Conservation (phyloP, 73 alveolate species). For the Tetrahymena malaccensis region DNA sequence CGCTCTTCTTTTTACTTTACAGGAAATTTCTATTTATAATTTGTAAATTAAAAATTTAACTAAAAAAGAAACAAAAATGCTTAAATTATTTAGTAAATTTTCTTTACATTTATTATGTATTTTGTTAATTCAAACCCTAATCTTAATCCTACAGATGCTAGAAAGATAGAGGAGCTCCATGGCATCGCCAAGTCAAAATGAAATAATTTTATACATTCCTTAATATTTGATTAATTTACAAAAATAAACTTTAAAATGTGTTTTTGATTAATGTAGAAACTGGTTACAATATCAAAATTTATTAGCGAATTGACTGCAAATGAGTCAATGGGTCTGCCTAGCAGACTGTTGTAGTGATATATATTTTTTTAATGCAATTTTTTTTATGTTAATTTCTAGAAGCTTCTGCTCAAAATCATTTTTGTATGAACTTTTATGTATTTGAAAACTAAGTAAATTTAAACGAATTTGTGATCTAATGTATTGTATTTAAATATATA, state of each 20-base stretch:
- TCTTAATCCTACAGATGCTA: not conserved
- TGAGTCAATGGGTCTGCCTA: not conserved
- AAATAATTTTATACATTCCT: not conserved
- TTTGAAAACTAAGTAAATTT: too few species aligned
- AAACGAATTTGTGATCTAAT: too few species aligned
- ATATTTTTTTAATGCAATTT: not conserved
- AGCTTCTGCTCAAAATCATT: not conserved
- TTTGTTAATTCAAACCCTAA: not conserved
- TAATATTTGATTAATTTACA: not conserved
- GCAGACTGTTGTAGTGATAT: not conserved
- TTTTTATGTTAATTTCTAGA: not conserved
- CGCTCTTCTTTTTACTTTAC: not conserved
- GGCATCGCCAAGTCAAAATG: not conserved
- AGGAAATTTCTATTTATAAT: not conserved
- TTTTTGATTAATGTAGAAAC: not conserved
- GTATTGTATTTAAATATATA: too few species aligned
- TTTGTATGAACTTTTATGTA: not conserved
- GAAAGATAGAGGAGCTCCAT: not conserved
- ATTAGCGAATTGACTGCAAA: not conserved
- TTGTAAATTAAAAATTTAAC: not conserved
- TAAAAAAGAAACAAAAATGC: too few species aligned
- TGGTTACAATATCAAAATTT: not conserved
- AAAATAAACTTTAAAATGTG: not conserved
- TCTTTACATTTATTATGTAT: not conserved
- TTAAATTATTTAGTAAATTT: not conserved